These are phyloP conservation scores for Telfairia occidentalis DNA, from an alignment of 331 rosid genomes.

Conservation along the genomic window DNA sequence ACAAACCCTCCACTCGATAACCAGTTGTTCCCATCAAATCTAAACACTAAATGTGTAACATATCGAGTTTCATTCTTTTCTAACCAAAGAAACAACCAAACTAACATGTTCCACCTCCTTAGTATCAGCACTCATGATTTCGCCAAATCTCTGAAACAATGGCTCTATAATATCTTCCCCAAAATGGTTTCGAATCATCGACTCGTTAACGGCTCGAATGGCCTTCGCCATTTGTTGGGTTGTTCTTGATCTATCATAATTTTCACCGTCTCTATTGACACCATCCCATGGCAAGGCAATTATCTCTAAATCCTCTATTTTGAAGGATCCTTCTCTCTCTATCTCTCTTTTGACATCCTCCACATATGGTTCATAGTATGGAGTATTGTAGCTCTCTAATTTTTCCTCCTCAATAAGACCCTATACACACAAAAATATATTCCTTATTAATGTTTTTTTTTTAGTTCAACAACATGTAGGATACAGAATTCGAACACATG, in stretches of 20 bases:
- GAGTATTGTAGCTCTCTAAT: slow-evolving; percentile 24
- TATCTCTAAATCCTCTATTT: neutral
- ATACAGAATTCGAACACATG: too few relatives aligned
- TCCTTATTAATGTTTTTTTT: too few relatives aligned
- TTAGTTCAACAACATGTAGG: too few relatives aligned
- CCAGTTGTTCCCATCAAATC: too few relatives aligned
- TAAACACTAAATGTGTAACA: too few relatives aligned
- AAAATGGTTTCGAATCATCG: neutral
- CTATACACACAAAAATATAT: slow-evolving; percentile 7
- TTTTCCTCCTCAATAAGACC: slow-evolving; percentile 25
- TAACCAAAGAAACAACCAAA: slow-evolving; percentile 1
- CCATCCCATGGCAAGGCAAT: slow-evolving; percentile 12
- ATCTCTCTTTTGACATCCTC: slow-evolving; percentile 23
- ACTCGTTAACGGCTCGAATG: slow-evolving; percentile 11
- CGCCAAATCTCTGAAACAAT: neutral
- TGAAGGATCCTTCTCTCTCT: slow-evolving; percentile 30
- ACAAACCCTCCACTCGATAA: too few relatives aligned
- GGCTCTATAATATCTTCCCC: neutral
- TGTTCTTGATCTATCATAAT: neutral
- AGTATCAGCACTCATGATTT: slow-evolving; percentile 8
- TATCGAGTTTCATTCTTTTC: neutral
- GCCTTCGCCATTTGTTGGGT: slow-evolving; percentile 11
- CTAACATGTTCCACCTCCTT: slow-evolving; percentile 8
- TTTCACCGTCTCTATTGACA: neutral
- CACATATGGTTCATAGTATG: slow-evolving; percentile 19